Evolutionary conservation across 2,329 filamentous ascomycete genomes (phyloP), one percentile per base, ranked within the genome.

Genomic region (Acephala macrosclerotiorum): DNA sequence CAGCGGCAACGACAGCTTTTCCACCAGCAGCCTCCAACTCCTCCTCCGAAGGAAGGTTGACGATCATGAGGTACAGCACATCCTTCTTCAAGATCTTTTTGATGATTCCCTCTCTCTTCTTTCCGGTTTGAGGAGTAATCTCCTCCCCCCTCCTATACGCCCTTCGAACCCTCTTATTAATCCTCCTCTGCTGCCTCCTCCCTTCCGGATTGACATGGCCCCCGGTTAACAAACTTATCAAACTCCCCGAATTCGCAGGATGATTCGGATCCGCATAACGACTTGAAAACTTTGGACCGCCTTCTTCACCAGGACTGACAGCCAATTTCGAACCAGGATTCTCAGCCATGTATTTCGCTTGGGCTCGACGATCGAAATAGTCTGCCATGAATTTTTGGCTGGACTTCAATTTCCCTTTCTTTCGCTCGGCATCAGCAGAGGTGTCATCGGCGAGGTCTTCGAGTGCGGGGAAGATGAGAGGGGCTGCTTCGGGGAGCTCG

Each of bases 251-350:
- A 68, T 81, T 83, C 36, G 80, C 82, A 0, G 83, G 79, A 67
- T 86, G 81, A 66, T 80, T 83, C 0, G 84, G 84, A 66, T 87
- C 84, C 8, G 80, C 79, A 68, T 82, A 84, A 25, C 82, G 78
- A 4, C 81, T 84, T 0, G 76, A 75, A 68, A 85, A 85, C 25
- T 76, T 73, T 0, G 75, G 73, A 60, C 76, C 67, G 8, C 67
- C 68, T 59, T 76, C 67, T 8, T 68, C 69, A 1, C 47, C 71
- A 67, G 71, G 66, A 75, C 71, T 74, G 11, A 53, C 25, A 35
- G 77, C 72, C 1, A 85, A 71, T 1, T 73, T 68, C 18, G 78
- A 80, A 47, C 76, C 77, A 0, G 81, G 82, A 61, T 84, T 81
- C 60, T 81, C 74, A 26, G 61, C 69, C 1, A 66, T 66, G 47